phyloP scores from a whole-genome alignment of 495 filamentous ascomycete genomes.

The Podospora pseudopauciseta region DNA sequence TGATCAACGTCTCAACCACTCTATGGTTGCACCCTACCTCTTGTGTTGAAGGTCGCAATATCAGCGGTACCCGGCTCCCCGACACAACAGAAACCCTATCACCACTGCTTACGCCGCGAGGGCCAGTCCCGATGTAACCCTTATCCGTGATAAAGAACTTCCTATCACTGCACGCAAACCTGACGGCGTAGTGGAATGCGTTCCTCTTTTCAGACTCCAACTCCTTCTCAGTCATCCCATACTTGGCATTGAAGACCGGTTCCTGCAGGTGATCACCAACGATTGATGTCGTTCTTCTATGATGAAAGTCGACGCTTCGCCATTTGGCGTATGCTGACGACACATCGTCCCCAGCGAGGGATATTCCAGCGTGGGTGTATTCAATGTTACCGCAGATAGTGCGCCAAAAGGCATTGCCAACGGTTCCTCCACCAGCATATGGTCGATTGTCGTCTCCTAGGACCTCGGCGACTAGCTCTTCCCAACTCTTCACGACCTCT shows the following conservation, averaged over 20 bases:
- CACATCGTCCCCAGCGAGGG: slow-evolving; percentile 10
- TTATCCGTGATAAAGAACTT: slow-evolving; percentile 25
- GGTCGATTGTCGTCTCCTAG: background rate
- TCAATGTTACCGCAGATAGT: slow-evolving; percentile 24
- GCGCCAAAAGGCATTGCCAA: slow-evolving; percentile 24
- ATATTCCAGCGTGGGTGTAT: slow-evolving; percentile 10
- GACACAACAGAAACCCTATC: slow-evolving; percentile 18
- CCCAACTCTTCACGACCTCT: slow-evolving; percentile 12
- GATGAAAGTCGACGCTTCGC: slow-evolving; percentile 13
- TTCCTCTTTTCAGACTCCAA: slow-evolving; percentile 10
- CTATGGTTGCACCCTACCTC: background rate
- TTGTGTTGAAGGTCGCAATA: slow-evolving; percentile 9
- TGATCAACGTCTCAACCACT: slow-evolving; percentile 6
- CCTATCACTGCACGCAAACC: slow-evolving; percentile 17
- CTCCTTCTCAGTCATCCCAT: background rate
- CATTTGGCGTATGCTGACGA: slow-evolving; percentile 17
- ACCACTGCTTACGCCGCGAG: slow-evolving; percentile 11
- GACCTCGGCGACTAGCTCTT: background rate
- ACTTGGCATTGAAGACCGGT: background rate
- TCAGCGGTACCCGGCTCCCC: slow-evolving; percentile 24
- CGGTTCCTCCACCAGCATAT: slow-evolving; percentile 13
- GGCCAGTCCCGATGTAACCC: slow-evolving; percentile 28
- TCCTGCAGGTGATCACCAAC: slow-evolving; percentile 23
- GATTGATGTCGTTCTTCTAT: slow-evolving; percentile 22
- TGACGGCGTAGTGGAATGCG: slow-evolving; percentile 26